Conservation (phyloP, 2,329 filamentous ascomycete genomes). For the Thielaviopsis musarum region DNA sequence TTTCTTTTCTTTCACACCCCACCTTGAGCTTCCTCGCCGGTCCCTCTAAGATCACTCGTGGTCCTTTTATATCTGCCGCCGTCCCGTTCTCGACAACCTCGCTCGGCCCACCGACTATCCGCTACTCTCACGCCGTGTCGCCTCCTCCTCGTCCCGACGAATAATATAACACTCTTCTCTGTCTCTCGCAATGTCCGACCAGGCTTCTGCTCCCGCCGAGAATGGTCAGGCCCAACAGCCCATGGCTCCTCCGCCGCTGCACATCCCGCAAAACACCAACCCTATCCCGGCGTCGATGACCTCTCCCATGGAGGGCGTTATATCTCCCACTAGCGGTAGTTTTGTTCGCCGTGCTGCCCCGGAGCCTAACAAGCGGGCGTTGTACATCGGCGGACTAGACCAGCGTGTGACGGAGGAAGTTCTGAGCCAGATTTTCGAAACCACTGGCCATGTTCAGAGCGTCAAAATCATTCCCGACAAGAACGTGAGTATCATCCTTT, state of each 20-base stretch:
- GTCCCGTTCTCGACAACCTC: background rate
- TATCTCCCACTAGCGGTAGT: constrained; percentile 71
- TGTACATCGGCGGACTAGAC: constrained; percentile 91
- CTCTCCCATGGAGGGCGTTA: constrained; percentile 64
- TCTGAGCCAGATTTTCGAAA: constrained; percentile 95
- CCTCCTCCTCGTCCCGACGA: too few relatives aligned
- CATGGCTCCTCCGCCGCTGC: constrained; percentile 80
- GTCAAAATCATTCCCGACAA: constrained; percentile 99
- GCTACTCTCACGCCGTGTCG: too few relatives aligned
- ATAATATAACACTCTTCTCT: background rate
- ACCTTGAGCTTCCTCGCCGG: background rate
- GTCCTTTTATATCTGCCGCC: background rate
- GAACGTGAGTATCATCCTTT: constrained; percentile 54
- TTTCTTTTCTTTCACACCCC: constrained; percentile 11
- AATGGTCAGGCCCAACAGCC: constrained; percentile 60
- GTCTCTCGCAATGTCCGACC: constrained; percentile 53
- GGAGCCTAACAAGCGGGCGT: constrained; percentile 93
- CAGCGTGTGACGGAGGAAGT: constrained; percentile 93
- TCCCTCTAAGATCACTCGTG: background rate
- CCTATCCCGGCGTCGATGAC: constrained; percentile 85
- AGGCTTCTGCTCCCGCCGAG: constrained; percentile 26
- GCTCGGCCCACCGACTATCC: background rate
- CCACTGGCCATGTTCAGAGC: constrained; percentile 91
- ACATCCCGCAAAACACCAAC: constrained; percentile 93
- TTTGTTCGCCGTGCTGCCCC: constrained; percentile 82